Evolutionary conservation across 306 rosid species (phyloP).

Genomic region (peach (Prunus persica)): Prunus_persica_NCBIv2 NC_034012.1:7785501-7786000

Average conservation of each 20-base stretch:
- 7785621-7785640: conserved; percentile 54
- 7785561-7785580: neutral
- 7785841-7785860: neutral
- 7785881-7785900: conserved; percentile 17
- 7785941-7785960: conserved; percentile 25
- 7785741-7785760: conserved; percentile 28
- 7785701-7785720: conserved; percentile 35
- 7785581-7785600: neutral
- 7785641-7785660: conserved; percentile 20
- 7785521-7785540: neutral
- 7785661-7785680: neutral
- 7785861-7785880: neutral
- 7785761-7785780: conserved; percentile 26
- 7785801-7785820: neutral
- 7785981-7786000: conserved; percentile 26
- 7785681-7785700: neutral
- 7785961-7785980: conserved; percentile 10
- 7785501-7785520: conserved; percentile 1
- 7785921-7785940: neutral
- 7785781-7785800: neutral
- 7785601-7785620: conserved; percentile 33
- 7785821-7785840: neutral
- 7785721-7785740: conserved; percentile 28
- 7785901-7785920: neutral
- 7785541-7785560: neutral